Base-by-base conservation (phyloP, 257 asterid species). In the Knoxia roxburghii region DNA sequence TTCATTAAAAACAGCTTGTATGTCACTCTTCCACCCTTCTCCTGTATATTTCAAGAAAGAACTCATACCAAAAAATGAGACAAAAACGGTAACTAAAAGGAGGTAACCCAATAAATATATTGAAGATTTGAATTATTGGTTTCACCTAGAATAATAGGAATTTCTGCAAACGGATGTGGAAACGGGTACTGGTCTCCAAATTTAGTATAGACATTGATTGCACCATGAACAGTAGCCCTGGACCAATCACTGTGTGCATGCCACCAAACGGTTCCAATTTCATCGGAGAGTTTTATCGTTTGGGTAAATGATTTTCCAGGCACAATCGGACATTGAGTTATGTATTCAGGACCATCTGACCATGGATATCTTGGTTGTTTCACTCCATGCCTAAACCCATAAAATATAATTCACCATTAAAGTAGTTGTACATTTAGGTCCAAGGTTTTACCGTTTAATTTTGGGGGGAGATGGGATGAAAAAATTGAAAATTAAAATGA, bases 351-450 rank as follows among this genome's bases (percentile, higher is more conserved):
- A 1, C 95, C 92, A 21, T 87, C 92, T 0, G 89, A 60, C 95
- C 95, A 87, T 35, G 92, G 95, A 74, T 73, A 78, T 46, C 88
- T 77, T 11, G 83, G 85, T 77, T 76, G 84, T 58, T 74, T 79
- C 68, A 85, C 91, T 32, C 95, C 95, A 49, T 83, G 95, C 95
- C 95, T 87, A 61, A n/a, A n/a, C n/a, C n/a, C n/a, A n/a, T n/a
- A n/a, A n/a, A n/a, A n/a, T n/a, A n/a, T n/a, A n/a, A n/a, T n/a
- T n/a, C n/a, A n/a, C n/a, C n/a, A n/a, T n/a, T n/a, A n/a, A n/a
- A n/a, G n/a, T n/a, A n/a, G n/a, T n/a, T n/a, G n/a, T n/a, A n/a
- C n/a, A n/a, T n/a, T n/a, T n/a, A n/a, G n/a, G n/a, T n/a, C n/a
- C n/a, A n/a, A n/a, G n/a, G n/a, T n/a, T n/a, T n/a, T n/a, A n/a